Conservation (phyloP, 2,329 filamentous ascomycete species). For the Tolypocladium paradoxum region DNA sequence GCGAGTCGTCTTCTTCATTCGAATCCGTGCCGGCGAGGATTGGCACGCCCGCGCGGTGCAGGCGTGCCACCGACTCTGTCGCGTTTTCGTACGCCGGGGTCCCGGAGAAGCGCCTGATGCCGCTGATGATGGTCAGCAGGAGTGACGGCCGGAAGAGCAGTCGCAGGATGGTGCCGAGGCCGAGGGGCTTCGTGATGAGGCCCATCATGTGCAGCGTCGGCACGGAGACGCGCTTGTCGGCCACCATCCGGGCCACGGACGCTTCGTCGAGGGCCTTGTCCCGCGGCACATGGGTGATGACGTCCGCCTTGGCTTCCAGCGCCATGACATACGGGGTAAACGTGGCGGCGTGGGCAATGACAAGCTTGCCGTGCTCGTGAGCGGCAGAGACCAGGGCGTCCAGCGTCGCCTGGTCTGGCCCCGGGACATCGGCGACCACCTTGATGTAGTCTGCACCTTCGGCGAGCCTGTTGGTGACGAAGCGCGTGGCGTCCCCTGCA, state of each 20-base stretch:
- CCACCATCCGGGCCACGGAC: constrained; percentile 7
- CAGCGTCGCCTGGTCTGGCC: constrained; percentile 12
- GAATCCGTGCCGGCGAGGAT: constrained; percentile 21
- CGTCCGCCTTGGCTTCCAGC: constrained; percentile 14
- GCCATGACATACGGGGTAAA: constrained; percentile 13
- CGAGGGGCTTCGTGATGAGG: not conserved
- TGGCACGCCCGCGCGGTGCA: constrained; percentile 15
- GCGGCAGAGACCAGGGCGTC: constrained; percentile 12
- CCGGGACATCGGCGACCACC: constrained; percentile 9
- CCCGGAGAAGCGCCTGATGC: not conserved
- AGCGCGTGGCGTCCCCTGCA: not conserved
- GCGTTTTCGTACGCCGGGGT: not conserved
- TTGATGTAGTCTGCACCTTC: constrained; percentile 15
- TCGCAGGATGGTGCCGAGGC: not conserved
- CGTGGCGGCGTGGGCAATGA: constrained; percentile 15
- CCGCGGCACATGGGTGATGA: constrained; percentile 17
- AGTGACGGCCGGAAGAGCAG: constrained; percentile 10
- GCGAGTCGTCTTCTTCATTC: constrained; percentile 6
- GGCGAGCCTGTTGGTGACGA: not conserved
- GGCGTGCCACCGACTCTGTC: constrained; percentile 6
- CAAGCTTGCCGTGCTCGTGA: constrained; percentile 10
- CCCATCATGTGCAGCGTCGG: constrained; percentile 12
- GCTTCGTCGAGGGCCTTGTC: constrained; percentile 12
- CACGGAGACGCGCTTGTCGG: constrained; percentile 10
- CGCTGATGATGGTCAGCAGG: constrained; percentile 1